Evolutionary conservation across 192 early-diverging fungal genomes (phyloP).

Genomic region (Mortierella antarctica): DNA sequence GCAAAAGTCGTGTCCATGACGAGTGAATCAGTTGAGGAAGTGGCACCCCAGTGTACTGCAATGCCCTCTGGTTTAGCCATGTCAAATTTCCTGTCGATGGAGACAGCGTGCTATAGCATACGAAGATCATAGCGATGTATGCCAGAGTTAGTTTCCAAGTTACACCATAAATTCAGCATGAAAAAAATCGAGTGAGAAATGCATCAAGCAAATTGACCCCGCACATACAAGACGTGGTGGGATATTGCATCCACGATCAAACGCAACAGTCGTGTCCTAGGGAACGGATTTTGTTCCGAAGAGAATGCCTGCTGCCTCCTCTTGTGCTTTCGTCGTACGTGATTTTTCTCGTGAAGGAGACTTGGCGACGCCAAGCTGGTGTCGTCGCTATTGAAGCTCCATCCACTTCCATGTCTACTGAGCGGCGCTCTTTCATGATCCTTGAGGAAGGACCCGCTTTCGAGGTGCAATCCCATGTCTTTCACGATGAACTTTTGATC

Average conservation of each 20-base stretch:
- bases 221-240: slow-evolving; percentile 66
- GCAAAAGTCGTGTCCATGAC: slow-evolving; percentile 59
- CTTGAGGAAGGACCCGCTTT: neutral
- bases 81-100: slow-evolving; percentile 56
- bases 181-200: neutral
- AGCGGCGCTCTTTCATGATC: slow-evolving; percentile 6
- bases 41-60: slow-evolving; percentile 60
- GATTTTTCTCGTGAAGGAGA: slow-evolving; percentile 26
- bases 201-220: neutral
- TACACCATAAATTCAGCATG: too few relatives aligned
- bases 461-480: neutral
- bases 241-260: slow-evolving; percentile 66
- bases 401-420: slow-evolving; percentile 48
- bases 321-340: slow-evolving; percentile 22
- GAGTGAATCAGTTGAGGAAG: slow-evolving; percentile 58
- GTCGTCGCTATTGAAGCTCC: slow-evolving; percentile 47
- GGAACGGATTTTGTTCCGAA: slow-evolving; percentile 41
- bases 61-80: slow-evolving; percentile 64
- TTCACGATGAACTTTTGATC: neutral
- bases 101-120: slow-evolving; percentile 54
- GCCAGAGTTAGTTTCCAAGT: too few relatives aligned
- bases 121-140: neutral
- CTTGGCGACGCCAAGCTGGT: slow-evolving; percentile 33
- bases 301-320: slow-evolving; percentile 30
- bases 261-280: slow-evolving; percentile 59